These are phyloP conservation scores for Fusarium decemcellulare DNA, from an alignment of 2,329 filamentous ascomycete species.

Conservation along the genomic window DNA sequence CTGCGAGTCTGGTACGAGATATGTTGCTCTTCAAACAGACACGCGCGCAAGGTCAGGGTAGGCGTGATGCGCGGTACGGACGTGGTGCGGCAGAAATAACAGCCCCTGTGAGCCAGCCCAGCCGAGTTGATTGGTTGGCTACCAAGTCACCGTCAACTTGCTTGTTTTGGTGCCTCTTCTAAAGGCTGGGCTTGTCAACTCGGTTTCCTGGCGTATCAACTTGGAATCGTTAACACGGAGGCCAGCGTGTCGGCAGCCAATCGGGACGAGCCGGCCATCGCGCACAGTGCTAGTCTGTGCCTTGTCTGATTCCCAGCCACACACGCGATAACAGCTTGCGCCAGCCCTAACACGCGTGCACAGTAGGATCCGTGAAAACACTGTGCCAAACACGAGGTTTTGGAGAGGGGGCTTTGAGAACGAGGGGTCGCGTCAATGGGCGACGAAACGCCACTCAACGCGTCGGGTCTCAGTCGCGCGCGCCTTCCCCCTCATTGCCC, in stretches of 20 bases:
- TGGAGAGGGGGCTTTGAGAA: conserved; percentile 3
- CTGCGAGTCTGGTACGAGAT: conserved; percentile 10
- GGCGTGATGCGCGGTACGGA: conserved; percentile 17
- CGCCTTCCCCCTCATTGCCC: conserved; percentile 25
- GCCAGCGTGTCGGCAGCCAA: conserved; percentile 34
- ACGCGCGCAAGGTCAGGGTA: conserved; percentile 22
- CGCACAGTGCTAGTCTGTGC: conserved; percentile 12
- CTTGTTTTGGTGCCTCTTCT: conserved; percentile 31
- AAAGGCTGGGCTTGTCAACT: conserved; percentile 17
- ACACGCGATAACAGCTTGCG: not conserved
- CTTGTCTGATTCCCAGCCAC: conserved; percentile 5
- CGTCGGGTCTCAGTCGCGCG: conserved; percentile 37
- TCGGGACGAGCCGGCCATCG: not conserved
- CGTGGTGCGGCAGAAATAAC: conserved; percentile 12
- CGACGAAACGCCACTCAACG: conserved; percentile 41
- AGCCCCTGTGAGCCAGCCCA: conserved; percentile 4
- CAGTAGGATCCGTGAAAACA: conserved; percentile 5
- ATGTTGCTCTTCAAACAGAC: conserved; percentile 3
- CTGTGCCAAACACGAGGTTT: conserved; percentile 11
- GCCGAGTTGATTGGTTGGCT: conserved; percentile 30
- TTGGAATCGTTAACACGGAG: not conserved
- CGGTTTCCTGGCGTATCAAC: not conserved
- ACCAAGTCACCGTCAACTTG: conserved; percentile 8
- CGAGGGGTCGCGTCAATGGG: conserved; percentile 28
- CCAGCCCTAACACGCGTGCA: not conserved